Percentiles rank a stretch among this genome's conserved stretches.
Evolutionary conservation across 2,329 filamentous ascomycete species (phyloP).

Genomic region (Penicillium sp.): DNA sequence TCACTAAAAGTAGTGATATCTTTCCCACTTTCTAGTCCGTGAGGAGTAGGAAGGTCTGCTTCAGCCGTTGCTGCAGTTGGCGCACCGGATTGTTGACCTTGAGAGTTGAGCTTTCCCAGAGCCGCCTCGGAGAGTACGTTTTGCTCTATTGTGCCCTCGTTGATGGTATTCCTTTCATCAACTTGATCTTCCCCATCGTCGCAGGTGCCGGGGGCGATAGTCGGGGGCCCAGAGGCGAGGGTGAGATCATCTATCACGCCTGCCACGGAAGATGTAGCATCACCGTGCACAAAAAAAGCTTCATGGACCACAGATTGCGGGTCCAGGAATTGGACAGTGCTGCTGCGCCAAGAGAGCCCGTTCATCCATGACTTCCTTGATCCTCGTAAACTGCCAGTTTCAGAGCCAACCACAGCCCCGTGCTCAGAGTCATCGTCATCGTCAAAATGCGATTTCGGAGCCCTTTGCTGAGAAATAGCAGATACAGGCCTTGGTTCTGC

Average conservation of each 20-base stretch:
- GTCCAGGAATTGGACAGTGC: slow-evolving; percentile 6
- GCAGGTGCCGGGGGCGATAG: slow-evolving; percentile 6
- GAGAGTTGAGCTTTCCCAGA: background rate
- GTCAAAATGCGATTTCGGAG: slow-evolving; percentile 2
- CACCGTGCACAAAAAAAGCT: slow-evolving; percentile 24
- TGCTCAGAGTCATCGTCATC: slow-evolving; percentile 60
- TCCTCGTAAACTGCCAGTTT: slow-evolving; percentile 25
- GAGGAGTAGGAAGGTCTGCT: background rate
- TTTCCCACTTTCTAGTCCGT: background rate
- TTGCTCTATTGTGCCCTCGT: background rate
- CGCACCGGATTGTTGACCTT: background rate
- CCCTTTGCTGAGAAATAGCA: background rate
- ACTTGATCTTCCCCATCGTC: background rate
- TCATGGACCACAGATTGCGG: slow-evolving; percentile 34
- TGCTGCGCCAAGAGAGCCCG: slow-evolving; percentile 24
- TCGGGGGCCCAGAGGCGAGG: slow-evolving; percentile 16
- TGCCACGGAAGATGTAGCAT: slow-evolving; percentile 23
- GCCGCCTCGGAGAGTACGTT: slow-evolving; percentile 1
- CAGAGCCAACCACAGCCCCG: slow-evolving; percentile 51
- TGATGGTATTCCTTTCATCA: background rate
- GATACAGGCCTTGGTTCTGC: slow-evolving; percentile 1
- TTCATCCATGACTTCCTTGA: slow-evolving; percentile 28
- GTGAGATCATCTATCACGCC: slow-evolving; percentile 26
- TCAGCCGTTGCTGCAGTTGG: background rate
- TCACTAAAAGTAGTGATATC: background rate